These are phyloP conservation scores for Cytospora leucostoma DNA, from an alignment of 2,329 filamentous ascomycete genomes.

Conservation along the genomic window DNA sequence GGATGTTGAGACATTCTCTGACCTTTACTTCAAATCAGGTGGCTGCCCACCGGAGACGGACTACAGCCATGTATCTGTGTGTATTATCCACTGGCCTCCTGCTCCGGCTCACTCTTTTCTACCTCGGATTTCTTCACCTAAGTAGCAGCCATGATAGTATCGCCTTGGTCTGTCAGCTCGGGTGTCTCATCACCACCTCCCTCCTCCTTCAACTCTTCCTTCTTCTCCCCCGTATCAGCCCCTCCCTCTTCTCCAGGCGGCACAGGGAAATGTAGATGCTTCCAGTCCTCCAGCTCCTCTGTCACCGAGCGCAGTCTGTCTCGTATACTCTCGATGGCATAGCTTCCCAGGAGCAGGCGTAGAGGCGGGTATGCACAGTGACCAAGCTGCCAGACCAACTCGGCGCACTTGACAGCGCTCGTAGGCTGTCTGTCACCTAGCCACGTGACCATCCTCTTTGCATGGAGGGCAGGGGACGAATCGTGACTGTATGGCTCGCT, in stretches of 20 bases:
- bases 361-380: conserved; percentile 94
- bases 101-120: background rate
- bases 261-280: conserved; percentile 72
- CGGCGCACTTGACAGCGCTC: conserved; percentile 87
- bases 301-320: conserved; percentile 88
- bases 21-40: background rate
- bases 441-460: conserved; percentile 91
- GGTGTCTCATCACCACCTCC: conserved; percentile 29
- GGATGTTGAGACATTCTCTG: background rate
- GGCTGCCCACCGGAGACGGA: too few relatives aligned
- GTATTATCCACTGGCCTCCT: background rate
- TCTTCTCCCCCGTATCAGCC: conserved; percentile 34
- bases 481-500: conserved; percentile 78
- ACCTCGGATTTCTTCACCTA: background rate
- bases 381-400: conserved; percentile 90
- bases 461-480: conserved; percentile 83
- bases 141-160: conserved; percentile 26
- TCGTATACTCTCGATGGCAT: conserved; percentile 92
- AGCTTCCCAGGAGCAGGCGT: conserved; percentile 82
- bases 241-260: conserved; percentile 40
- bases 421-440: conserved; percentile 89
- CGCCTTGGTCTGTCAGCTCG: conserved; percentile 24
- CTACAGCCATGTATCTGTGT: background rate
- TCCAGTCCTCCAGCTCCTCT: conserved; percentile 94
- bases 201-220: conserved; percentile 37